Evolutionary conservation across 2,329 filamentous ascomycete genomes (phyloP), one percentile per base, ranked within the genome.

Genomic region (Lasiodiplodia sp.): DNA sequence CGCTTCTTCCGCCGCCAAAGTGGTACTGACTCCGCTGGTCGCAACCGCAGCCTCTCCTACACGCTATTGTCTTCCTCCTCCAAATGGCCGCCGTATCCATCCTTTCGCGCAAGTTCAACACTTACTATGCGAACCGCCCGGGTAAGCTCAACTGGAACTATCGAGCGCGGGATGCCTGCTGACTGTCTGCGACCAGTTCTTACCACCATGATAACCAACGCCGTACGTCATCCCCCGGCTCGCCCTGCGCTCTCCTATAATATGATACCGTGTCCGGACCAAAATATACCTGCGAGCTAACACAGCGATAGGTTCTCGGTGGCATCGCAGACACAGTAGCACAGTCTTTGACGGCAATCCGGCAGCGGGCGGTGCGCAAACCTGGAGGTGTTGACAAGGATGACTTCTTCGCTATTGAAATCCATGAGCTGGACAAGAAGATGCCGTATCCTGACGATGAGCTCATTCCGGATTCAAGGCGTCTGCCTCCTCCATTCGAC

Each of bases 161-260:
- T 53, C 11, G 1, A 23, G 12, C 21, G 8, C 31, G 14, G 23
- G 37, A 66, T 38, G 65, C 55, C n/a, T 21, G 49, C 66, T 68
- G 31, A 68, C 34, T 8, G 21, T 11, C 10, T 56, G 68, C 37
- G 40, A 69, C 69, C 78, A 92, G 92, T 99, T 52, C 88, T 99
- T 76, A 99, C 96, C 71, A 99, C 97, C 82, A 99, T 99, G 95
- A 93, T 97, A 78, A 97, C 95, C 79, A 99, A 99, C 83, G 92
- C 96, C 73, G 91, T 91, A 88, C 77, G 87, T 78, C 58, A 52
- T 64, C 60, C 47, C 31, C 28, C 44, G 31, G 66, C 72, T 53
- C 60, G 69, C 66, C 71, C 67, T 56, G 31, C 66, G 38, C 40
- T 5, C n/a, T 18, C 7, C 38, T 31, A 38, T 5, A 16, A n/a